These are phyloP conservation scores for Xylaria sp. DNA, from an alignment of 2,329 filamentous ascomycete species.

Conservation along the genomic window DNA sequence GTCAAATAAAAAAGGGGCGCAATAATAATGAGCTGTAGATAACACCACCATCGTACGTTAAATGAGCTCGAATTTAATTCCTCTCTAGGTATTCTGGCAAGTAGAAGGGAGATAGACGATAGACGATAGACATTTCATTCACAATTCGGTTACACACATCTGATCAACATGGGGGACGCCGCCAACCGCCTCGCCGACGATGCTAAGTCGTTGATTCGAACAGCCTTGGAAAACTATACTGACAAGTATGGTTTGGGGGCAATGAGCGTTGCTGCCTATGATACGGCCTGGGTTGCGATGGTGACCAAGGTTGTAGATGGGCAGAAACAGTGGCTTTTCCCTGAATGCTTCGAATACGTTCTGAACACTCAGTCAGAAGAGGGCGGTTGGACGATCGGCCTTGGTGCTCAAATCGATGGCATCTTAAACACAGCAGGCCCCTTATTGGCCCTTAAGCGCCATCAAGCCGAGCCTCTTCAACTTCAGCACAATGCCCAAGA, in stretches of 20 bases:
- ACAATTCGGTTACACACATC: conserved; percentile 14
- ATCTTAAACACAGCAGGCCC: conserved; percentile 52
- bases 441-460: conserved; percentile 47
- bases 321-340: conserved; percentile 48
- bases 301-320: conserved; percentile 40
- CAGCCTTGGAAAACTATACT: conserved; percentile 36
- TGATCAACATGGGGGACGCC: conserved; percentile 31
- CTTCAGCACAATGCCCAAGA: conserved; percentile 29
- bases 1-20: conserved; percentile 18
- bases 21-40: conserved; percentile 27
- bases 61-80: conserved; percentile 18
- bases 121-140: not conserved
- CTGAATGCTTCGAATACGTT: conserved; percentile 49
- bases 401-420: conserved; percentile 47
- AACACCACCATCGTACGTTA: conserved; percentile 39
- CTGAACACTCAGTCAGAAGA: conserved; percentile 44
- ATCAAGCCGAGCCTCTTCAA: conserved; percentile 38
- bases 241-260: conserved; percentile 43
- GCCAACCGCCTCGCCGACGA: conserved; percentile 35
- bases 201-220: conserved; percentile 39
- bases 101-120: conserved; percentile 19
- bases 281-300: conserved; percentile 53
- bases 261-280: conserved; percentile 48
- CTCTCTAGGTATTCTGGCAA: conserved; percentile 12
- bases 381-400: conserved; percentile 46